phyloP scores from a whole-genome alignment of 2,329 filamentous ascomycete genomes.

The Cladophialophora chaetospira region DNA sequence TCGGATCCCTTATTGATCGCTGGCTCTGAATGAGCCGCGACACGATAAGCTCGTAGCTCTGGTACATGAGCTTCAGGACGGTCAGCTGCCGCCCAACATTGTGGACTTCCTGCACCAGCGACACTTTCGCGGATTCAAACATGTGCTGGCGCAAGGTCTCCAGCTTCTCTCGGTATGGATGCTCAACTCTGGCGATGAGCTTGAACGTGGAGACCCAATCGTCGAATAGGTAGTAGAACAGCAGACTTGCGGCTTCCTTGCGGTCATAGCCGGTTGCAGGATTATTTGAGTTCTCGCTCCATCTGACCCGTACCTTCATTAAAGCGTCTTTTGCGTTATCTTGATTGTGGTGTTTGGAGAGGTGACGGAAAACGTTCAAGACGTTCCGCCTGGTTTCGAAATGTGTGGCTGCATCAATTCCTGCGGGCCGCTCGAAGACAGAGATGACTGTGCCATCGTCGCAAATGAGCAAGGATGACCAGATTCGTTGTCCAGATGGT shows the following conservation, averaged over 20 bases:
- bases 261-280: conserved; percentile 23
- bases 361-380: conserved; percentile 62
- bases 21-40: conserved; percentile 60
- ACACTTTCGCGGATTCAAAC: conserved; percentile 53
- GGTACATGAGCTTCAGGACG: conserved; percentile 63
- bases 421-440: conserved; percentile 47
- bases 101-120: conserved; percentile 56
- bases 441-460: conserved; percentile 39
- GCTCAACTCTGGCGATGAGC: conserved; percentile 60
- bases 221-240: conserved; percentile 69
- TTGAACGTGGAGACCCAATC: conserved; percentile 67
- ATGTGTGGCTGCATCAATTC: conserved; percentile 43
- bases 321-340: conserved; percentile 52
- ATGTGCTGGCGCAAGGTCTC: conserved; percentile 57
- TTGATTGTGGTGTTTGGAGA: conserved; percentile 57
- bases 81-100: conserved; percentile 62
- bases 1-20: conserved; percentile 29
- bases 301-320: conserved; percentile 50
- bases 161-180: conserved; percentile 51
- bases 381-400: conserved; percentile 57
- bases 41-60: conserved; percentile 63
- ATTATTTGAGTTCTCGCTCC: conserved; percentile 32
- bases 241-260: conserved; percentile 60
- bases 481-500: conserved; percentile 14
- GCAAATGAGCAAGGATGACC: conserved; percentile 64